These are phyloP conservation scores for Ganoderma boninense DNA, from an alignment of 1,284 basidiomycete genomes.

Conservation along the genomic window DNA sequence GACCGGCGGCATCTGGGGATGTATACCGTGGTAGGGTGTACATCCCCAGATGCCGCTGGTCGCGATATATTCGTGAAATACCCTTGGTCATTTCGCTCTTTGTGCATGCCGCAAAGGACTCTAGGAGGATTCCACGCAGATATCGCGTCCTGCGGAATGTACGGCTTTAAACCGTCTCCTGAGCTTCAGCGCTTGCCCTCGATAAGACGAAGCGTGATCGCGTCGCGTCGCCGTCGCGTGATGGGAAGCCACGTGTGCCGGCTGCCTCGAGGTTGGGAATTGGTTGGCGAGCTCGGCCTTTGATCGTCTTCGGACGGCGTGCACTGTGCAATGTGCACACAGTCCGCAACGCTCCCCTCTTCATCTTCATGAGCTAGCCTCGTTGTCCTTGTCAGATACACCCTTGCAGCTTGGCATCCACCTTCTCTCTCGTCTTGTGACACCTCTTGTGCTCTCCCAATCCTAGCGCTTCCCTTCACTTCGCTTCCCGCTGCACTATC, in stretches of 20 bases:
- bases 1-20: too few species aligned
- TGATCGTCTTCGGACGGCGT: conserved; percentile 6
- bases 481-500: background rate
- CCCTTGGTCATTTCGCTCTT: too few species aligned
- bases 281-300: background rate
- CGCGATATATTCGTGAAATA: too few species aligned
- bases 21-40: too few species aligned
- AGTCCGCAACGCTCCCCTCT: conserved; percentile 4
- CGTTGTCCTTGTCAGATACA: conserved; percentile 17
- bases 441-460: too few species aligned
- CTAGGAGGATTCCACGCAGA: too few species aligned
- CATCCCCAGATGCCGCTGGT: too few species aligned
- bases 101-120: too few species aligned
- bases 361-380: conserved; percentile 24
- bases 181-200: background rate
- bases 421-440: conserved; percentile 11
- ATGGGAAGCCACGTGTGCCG: conserved; percentile 20
- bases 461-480: too few species aligned
- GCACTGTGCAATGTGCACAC: conserved; percentile 8
- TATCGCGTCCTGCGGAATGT: too few species aligned
- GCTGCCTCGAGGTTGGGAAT: conserved; percentile 26
- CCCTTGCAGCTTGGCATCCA: conserved; percentile 11
- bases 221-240: conserved; percentile 28
- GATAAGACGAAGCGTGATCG: conserved; percentile 4
- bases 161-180: too few species aligned